Base-by-base conservation (phyloP, 768 basidiomycete genomes). In the Pulveroboletus sp. region DNA sequence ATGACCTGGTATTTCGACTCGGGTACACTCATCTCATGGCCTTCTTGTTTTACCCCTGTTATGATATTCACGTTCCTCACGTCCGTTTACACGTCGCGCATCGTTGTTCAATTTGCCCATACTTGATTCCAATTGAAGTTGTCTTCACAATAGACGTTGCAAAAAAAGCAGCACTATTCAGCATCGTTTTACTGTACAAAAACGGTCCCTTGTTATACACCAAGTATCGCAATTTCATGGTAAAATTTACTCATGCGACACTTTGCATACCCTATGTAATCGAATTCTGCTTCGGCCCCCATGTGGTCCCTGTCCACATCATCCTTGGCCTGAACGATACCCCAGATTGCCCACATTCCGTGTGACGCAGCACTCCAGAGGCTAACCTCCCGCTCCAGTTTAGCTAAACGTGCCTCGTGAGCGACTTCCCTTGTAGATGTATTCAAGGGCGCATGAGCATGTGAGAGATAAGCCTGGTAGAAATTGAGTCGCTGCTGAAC, bases 291-390 rank as follows among this genome's bases (percentile, higher is more conserved):
- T 56, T 82, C 77, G 32, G 13, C 31, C 67, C 72, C 38, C 76
- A 16, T 14, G 14, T 36, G 77, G 34, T 75, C 72, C 16, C 69
- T 76, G 57, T 85, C 78, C 7, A 91, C 53, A 56, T 85, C 80
- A 56, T 91, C 89, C 53, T 80, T 80, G 6, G 90, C 92, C 68
- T 95, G 93, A 5, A 98, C 82, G 54, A 98, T 75, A 8, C 90
- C 93, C 97, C 97, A 99, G 37, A 97, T 71, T 7, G 89, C 84
- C 94, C 95, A 98, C 79, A 87, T 85, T 12, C 80, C 93, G 58
- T 94, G 91, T 19, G 87, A 87, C 5, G 90, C 85, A 11, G 94
- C 88, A 58, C 88, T 87, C 97, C 97, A 99, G 10, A 82, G 73
- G 38, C 71, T 76, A 32, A 98, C 90, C 64, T 94, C 88, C 27